Percentiles rank a stretch among this genome's conserved stretches.
Evolutionary conservation across 805 yeast species (phyloP).

Genomic region (Teunomyces gatunensis): DNA sequence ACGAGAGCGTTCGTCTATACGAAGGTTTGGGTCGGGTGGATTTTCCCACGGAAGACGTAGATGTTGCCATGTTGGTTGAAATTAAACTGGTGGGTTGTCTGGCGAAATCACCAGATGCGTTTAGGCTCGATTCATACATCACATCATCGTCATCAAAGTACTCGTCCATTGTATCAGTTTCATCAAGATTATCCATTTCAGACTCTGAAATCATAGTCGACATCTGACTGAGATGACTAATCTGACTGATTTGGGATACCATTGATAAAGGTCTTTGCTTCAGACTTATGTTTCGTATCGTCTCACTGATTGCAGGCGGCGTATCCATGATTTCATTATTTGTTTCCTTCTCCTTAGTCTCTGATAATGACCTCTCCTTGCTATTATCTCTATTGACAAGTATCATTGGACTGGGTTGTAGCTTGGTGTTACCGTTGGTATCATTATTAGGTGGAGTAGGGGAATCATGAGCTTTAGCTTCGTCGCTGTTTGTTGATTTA

Average conservation of each 20-base stretch:
- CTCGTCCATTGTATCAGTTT: slow-evolving; percentile 37
- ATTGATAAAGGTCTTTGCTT: slow-evolving; percentile 40
- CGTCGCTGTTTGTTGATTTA: background rate
- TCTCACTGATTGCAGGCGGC: background rate
- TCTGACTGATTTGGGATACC: slow-evolving; percentile 38
- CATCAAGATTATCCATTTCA: slow-evolving; percentile 39
- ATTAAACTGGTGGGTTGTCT: slow-evolving; percentile 7
- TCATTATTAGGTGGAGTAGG: background rate
- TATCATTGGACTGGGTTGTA: slow-evolving; percentile 1
- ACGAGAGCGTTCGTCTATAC: slow-evolving; percentile 27
- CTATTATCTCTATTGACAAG: background rate
- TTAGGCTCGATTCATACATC: slow-evolving; percentile 37
- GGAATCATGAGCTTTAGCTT: background rate
- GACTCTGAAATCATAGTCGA: slow-evolving; percentile 43
- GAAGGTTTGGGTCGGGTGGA: slow-evolving; percentile 1
- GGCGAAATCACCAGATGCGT: slow-evolving; percentile 29
- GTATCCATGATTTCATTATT: background rate
- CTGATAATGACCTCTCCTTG: background rate
- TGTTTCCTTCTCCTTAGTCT: background rate
- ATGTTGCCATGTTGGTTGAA: slow-evolving; percentile 3
- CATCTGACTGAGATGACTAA: slow-evolving; percentile 40
- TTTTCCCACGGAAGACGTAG: slow-evolving; percentile 1
- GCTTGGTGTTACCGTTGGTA: background rate
- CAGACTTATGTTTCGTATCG: slow-evolving; percentile 3
- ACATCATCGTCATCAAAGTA: slow-evolving; percentile 34